These are phyloP conservation scores for Helianthus annuus DNA, from an alignment of 129 eudicot genomes.

Conservation along the genomic window DNA sequence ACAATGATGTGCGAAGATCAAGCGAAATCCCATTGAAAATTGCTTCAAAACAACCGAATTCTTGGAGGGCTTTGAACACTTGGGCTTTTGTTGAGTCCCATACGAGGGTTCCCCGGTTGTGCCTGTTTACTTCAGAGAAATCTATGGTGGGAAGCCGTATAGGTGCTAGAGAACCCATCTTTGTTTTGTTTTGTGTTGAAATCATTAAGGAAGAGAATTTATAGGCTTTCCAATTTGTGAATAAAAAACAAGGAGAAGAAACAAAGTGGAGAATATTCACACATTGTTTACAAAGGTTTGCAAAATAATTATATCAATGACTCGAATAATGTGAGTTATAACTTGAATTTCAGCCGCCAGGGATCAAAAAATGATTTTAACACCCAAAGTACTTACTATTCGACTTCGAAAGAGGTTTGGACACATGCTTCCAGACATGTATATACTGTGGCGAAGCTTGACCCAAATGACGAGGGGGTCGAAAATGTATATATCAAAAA, in stretches of 20 bases:
- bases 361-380: too few species aligned
- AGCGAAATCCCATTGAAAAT: constrained; percentile 41
- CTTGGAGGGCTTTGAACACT: constrained; percentile 55
- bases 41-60: constrained; percentile 74
- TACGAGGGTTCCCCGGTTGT: constrained; percentile 33
- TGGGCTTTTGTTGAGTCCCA: constrained; percentile 51
- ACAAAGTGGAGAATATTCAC: constrained; percentile 25
- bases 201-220: constrained; percentile 15
- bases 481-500: too few species aligned
- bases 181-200: constrained; percentile 23
- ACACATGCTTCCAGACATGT: too few species aligned
- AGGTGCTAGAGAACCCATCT: constrained; percentile 53
- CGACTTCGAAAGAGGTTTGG: too few species aligned
- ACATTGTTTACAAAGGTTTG: not conserved
- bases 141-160: constrained; percentile 55
- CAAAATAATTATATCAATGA: not conserved
- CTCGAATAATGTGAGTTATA: not conserved
- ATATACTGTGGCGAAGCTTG: too few species aligned
- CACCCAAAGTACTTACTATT: too few species aligned
- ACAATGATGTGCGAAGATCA: constrained; percentile 35
- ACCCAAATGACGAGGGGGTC: too few species aligned
- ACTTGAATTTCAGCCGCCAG: too few species aligned
- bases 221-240: not conserved
- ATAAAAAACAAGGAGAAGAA: constrained; percentile 26
- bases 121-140: constrained; percentile 43